Base-by-base conservation (phyloP, 2,329 filamentous ascomycete species). In the Pseudogymnoascus sp. region DNA sequence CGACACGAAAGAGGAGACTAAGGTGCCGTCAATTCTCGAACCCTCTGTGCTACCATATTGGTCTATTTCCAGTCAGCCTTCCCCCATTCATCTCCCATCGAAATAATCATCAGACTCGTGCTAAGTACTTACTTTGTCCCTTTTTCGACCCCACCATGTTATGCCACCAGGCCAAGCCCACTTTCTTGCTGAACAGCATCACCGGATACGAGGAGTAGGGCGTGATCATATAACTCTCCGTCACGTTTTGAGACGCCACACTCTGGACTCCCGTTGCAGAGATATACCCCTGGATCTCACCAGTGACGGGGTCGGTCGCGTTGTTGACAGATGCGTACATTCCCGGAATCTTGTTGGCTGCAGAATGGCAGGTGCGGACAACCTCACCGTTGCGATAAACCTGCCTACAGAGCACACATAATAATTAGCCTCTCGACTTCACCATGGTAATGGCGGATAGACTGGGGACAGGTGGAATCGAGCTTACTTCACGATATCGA, bases 251-350 rank as follows among this genome's bases (percentile, higher is more conserved):
- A 59, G 73, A 76, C 1, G 77, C 69, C 5, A 78, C 72, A 0
- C 75, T 77, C 0, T 74, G 75, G 21, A 78, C 76, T 5, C 76
- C 77, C 0, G 76, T 75, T 2, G 75, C 73, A 0, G 76, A 77
- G 61, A 79, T 78, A 61, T 77, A 78, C 0, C 73, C 72, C 5
- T 73, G 71, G 25, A 78, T 76, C 14, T 73, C 67, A 55, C 74
- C 72, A 0, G 70, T 76, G 45, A 52, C 2, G 0, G 71, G 69
- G 37, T 78, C 72, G 1, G 76, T 79, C 4, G 73, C 71, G 62
- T 79, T 78, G 68, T 78, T 78, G 61, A 78, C 70, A 0, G 76
- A 78, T 0, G 77, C 77, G 49, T 76, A 78, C 63, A 79, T 72
- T 0, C 77, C 77, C 0, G 76, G 75, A 0, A 69, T 64, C 21